Conservation (phyloP, 805 yeast species). For the Metschnikowia bowlesiae region DNA sequence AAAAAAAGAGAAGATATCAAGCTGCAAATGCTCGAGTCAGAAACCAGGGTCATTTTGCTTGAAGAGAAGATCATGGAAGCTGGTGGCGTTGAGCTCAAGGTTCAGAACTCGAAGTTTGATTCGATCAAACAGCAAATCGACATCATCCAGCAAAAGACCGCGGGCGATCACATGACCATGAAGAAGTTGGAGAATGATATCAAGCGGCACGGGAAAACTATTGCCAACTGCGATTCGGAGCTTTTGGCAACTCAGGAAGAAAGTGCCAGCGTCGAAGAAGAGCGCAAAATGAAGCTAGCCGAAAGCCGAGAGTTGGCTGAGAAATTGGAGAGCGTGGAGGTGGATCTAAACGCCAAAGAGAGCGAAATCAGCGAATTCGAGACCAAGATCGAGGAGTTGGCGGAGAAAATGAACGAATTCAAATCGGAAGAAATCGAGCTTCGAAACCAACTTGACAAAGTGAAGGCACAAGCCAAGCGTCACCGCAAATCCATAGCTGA, state of each 20-base stretch:
- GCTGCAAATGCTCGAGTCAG: conserved; percentile 52
- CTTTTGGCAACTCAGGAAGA: conserved; percentile 23
- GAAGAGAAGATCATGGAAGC: conserved; percentile 81
- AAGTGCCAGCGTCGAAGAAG: conserved; percentile 21
- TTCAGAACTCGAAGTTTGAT: conserved; percentile 79
- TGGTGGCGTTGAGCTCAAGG: conserved; percentile 81
- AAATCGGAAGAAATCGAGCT: conserved; percentile 65
- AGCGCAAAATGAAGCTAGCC: conserved; percentile 19
- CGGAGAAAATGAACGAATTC: conserved; percentile 48
- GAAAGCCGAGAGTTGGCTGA: conserved; percentile 22
- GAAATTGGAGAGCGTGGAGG: conserved; percentile 26
- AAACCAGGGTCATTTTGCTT: conserved; percentile 50
- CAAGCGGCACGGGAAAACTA: conserved; percentile 47
- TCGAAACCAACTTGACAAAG: conserved; percentile 58
- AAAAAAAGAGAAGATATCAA: conserved; percentile 33
- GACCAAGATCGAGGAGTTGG: conserved; percentile 31
- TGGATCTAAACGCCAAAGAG: conserved; percentile 35
- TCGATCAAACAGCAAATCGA: conserved; percentile 66
- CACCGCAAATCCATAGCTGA: conserved; percentile 37
- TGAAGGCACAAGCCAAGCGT: conserved; percentile 34
- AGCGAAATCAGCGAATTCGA: conserved; percentile 35
- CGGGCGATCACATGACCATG: conserved; percentile 51
- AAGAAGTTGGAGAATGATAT: conserved; percentile 64
- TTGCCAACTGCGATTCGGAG: conserved; percentile 47
- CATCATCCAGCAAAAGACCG: conserved; percentile 50